Evolutionary conservation across 2,329 filamentous ascomycete species (phyloP).

Genomic region (Grosmannia serpens): DNA sequence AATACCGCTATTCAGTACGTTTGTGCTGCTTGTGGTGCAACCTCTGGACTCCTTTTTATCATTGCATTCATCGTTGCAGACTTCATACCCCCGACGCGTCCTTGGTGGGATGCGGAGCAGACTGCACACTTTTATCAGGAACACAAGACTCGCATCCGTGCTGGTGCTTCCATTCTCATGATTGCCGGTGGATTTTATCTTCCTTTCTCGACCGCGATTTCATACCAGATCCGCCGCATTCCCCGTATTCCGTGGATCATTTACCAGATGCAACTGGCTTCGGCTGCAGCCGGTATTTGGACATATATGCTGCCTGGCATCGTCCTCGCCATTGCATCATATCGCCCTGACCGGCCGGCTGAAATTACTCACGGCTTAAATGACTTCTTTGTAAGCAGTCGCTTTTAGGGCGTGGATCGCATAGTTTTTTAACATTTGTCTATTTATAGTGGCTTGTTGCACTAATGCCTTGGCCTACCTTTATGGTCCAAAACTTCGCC

Average conservation of each 20-base stretch:
- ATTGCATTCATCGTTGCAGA: slow-evolving; percentile 1
- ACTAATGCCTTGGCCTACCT: slow-evolving; percentile 5
- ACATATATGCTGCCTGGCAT: slow-evolving; percentile 7
- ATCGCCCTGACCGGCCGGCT: neutral
- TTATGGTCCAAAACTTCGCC: slow-evolving; percentile 6
- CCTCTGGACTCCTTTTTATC: slow-evolving; percentile 3
- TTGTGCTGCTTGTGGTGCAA: slow-evolving; percentile 1
- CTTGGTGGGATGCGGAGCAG: slow-evolving; percentile 3
- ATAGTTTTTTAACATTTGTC: neutral
- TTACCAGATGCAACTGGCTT: slow-evolving; percentile 5
- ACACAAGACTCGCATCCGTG: slow-evolving; percentile 4
- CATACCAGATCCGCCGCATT: slow-evolving; percentile 8
- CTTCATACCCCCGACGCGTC: slow-evolving; percentile 4
- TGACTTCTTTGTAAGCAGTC: slow-evolving; percentile 1
- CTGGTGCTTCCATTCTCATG: slow-evolving; percentile 4
- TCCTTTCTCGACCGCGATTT: slow-evolving; percentile 5
- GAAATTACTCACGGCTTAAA: slow-evolving; percentile 2
- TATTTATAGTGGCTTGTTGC: slow-evolving; percentile 5
- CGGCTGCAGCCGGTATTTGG: slow-evolving; percentile 3
- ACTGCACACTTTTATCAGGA: slow-evolving; percentile 3
- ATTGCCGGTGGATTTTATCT: slow-evolving; percentile 6
- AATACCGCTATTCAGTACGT: slow-evolving; percentile 2
- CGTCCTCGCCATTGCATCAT: slow-evolving; percentile 5
- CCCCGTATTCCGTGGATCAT: slow-evolving; percentile 6
- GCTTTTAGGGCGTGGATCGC: no score